Evolutionary conservation across 1,284 basidiomycete species (phyloP).

Genomic region (Pholiota adiposa): DNA sequence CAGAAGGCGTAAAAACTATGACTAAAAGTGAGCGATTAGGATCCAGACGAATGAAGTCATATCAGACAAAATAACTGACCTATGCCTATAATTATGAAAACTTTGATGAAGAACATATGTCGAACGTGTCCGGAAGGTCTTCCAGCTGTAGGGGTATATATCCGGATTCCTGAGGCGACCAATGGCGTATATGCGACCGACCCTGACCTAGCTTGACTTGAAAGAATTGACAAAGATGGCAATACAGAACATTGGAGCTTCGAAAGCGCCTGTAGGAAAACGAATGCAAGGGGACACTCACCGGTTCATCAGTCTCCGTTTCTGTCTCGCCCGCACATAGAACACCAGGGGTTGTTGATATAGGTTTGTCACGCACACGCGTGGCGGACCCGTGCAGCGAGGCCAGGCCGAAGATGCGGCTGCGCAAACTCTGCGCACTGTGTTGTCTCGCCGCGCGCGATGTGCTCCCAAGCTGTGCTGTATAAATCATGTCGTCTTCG

Average conservation of each 20-base stretch:
- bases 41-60: neutral
- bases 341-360: slow-evolving; percentile 64
- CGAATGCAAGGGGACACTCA: slow-evolving; percentile 39
- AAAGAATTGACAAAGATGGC: neutral
- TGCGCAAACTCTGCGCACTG: slow-evolving; percentile 31
- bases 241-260: neutral
- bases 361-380: slow-evolving; percentile 42
- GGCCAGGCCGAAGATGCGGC: slow-evolving; percentile 38
- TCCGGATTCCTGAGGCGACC: neutral
- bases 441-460: slow-evolving; percentile 15
- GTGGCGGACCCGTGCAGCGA: slow-evolving; percentile 9
- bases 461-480: slow-evolving; percentile 20
- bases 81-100: neutral
- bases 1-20: neutral
- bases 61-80: neutral
- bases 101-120: neutral
- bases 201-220: neutral
- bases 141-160: neutral
- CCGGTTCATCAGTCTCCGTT: slow-evolving; percentile 76
- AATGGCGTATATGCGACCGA: neutral
- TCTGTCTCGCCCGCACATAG: slow-evolving; percentile 76
- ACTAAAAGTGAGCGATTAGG: neutral
- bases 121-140: neutral
- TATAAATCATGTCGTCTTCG: slow-evolving; percentile 31
- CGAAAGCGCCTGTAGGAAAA: neutral